Percentiles rank a stretch among this genome's conserved stretches.
Evolutionary conservation across 805 yeast species (phyloP).

Genomic region (Ogataea zsoltii): DNA sequence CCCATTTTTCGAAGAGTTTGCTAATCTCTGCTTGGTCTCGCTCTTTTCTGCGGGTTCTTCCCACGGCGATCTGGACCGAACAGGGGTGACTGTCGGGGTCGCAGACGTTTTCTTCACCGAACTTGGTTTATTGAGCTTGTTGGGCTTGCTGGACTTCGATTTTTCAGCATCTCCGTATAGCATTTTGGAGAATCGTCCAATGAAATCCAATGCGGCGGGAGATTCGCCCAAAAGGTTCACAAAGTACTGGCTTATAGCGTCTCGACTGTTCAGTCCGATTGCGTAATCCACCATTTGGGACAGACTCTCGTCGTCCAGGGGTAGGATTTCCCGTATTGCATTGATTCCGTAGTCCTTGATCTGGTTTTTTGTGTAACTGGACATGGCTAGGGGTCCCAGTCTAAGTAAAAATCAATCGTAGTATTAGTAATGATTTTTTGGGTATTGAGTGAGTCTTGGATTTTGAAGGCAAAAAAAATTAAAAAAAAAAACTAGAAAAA

Average conservation of each 20-base stretch:
- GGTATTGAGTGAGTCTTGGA: neutral
- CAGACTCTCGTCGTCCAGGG: slow-evolving; percentile 58
- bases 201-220: slow-evolving; percentile 50
- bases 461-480: too few relatives aligned
- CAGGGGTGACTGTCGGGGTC: too few relatives aligned
- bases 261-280: slow-evolving; percentile 43
- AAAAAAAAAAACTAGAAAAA: too few relatives aligned
- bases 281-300: slow-evolving; percentile 57
- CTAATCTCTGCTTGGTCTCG: slow-evolving; percentile 12
- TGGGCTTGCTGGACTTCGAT: slow-evolving; percentile 4
- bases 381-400: slow-evolving; percentile 8
- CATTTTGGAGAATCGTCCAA: slow-evolving; percentile 44
- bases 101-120: neutral
- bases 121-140: slow-evolving; percentile 1
- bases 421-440: neutral
- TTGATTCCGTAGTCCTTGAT: slow-evolving; percentile 26
- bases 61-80: slow-evolving; percentile 2
- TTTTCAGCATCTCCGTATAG: slow-evolving; percentile 33
- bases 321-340: slow-evolving; percentile 41
- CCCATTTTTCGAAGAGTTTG: slow-evolving; percentile 24
- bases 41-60: neutral
- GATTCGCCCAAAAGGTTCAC: slow-evolving; percentile 58
- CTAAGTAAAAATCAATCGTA: too few relatives aligned
- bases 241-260: slow-evolving; percentile 53
- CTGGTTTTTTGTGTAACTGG: slow-evolving; percentile 24